Conservation (phyloP, 805 yeast species). For the Lachancea fermentati region DNA sequence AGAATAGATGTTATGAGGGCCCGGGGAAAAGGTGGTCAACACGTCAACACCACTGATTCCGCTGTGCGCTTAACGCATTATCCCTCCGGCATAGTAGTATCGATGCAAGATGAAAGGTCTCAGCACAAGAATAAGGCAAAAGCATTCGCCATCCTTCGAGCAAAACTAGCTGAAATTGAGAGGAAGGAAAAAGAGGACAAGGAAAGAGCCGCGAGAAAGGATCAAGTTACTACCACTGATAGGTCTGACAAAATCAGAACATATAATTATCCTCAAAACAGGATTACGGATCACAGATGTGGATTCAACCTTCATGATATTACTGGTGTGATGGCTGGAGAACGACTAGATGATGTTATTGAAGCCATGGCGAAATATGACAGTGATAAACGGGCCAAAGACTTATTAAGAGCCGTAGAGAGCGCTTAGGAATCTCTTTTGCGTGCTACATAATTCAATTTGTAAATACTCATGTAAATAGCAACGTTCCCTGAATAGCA, state of each 20-base stretch:
- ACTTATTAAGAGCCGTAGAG: constrained; percentile 24
- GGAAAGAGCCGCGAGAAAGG: constrained; percentile 63
- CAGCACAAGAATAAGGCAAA: constrained; percentile 92
- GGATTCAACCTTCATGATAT: constrained; percentile 75
- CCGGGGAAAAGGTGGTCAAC: constrained; percentile 97
- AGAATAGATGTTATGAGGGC: constrained; percentile 96
- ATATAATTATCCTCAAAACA: constrained; percentile 85
- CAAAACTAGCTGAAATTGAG: constrained; percentile 79
- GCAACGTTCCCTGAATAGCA: too few relatives aligned
- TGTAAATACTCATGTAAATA: too few relatives aligned
- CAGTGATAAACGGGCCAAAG: constrained; percentile 40
- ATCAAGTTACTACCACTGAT: constrained; percentile 84
- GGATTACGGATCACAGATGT: constrained; percentile 92
- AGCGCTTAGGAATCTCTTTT: neutral
- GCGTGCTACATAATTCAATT: too few relatives aligned
- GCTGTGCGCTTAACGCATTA: constrained; percentile 91
- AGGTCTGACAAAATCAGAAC: constrained; percentile 92
- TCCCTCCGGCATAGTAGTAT: constrained; percentile 84
- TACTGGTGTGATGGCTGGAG: constrained; percentile 58
- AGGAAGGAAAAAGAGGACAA: constrained; percentile 55
- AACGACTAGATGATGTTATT: constrained; percentile 48
- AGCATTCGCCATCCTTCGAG: constrained; percentile 76
- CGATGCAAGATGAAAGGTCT: constrained; percentile 91
- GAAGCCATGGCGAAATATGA: constrained; percentile 46
- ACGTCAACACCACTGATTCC: constrained; percentile 94